A percentile compares a stretch with the other conserved stretches of the same genome.
phyloP scores from a whole-genome alignment of 495 filamentous ascomycete genomes.

The Aspergillus conjunctus region DNA sequence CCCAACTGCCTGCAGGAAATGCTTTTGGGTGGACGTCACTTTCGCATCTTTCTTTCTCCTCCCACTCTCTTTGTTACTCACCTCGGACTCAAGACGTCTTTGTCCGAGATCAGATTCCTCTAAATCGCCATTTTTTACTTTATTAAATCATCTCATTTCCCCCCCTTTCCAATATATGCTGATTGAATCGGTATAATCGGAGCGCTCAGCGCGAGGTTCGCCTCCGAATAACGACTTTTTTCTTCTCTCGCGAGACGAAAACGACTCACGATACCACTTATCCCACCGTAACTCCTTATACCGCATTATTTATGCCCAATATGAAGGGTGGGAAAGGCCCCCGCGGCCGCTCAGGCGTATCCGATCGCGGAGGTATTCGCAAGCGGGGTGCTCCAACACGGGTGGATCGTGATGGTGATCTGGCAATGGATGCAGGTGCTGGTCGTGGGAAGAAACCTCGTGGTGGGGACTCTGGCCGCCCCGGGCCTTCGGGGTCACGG shows the following conservation, averaged over 20 bases:
- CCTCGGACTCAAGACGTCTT: background rate
- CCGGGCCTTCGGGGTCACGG: slow-evolving; percentile 26
- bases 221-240: slow-evolving; percentile 13
- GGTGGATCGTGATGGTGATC: slow-evolving; percentile 79
- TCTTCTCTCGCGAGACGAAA: slow-evolving; percentile 2
- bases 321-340: slow-evolving; percentile 43
- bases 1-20: slow-evolving; percentile 26
- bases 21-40: slow-evolving; percentile 34
- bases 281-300: slow-evolving; percentile 2
- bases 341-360: slow-evolving; percentile 32
- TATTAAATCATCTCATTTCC: background rate
- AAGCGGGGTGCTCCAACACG: slow-evolving; percentile 60
- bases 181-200: slow-evolving; percentile 24
- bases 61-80: background rate
- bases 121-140: slow-evolving; percentile 2
- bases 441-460: slow-evolving; percentile 43
- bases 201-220: slow-evolving; percentile 35
- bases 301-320: slow-evolving; percentile 21
- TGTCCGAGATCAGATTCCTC: background rate
- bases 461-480: slow-evolving; percentile 38
- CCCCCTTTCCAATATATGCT: slow-evolving; percentile 27
- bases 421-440: slow-evolving; percentile 68
- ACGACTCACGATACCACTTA: background rate
- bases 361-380: slow-evolving; percentile 66
- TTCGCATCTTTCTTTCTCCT: slow-evolving; percentile 23